Percentiles rank a stretch among this genome's conserved stretches.
Evolutionary conservation across 2,329 filamentous ascomycete genomes (phyloP).

Genomic region (Epicoccum sorghinum): DNA sequence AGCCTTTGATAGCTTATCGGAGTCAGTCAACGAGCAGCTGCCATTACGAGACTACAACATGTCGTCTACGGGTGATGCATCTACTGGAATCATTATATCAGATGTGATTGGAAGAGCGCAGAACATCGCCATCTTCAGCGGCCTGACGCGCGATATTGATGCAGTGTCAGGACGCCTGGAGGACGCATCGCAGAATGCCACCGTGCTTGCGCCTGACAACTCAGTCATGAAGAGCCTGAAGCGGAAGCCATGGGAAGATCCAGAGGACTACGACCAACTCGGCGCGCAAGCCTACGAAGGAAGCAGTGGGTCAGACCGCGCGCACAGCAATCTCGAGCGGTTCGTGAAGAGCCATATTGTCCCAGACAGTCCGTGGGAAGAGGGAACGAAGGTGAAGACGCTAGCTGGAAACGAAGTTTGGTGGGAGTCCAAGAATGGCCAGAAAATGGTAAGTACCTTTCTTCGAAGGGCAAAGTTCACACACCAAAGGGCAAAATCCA

Average conservation of each 20-base stretch:
- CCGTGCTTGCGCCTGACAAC: slow-evolving; percentile 87
- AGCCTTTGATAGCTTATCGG: slow-evolving; percentile 38
- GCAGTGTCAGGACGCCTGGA: slow-evolving; percentile 72
- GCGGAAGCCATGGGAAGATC: slow-evolving; percentile 84
- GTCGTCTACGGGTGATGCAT: slow-evolving; percentile 38
- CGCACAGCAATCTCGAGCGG: slow-evolving; percentile 73
- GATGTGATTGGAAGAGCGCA: slow-evolving; percentile 84
- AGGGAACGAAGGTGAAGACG: slow-evolving; percentile 69
- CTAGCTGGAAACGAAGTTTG: slow-evolving; percentile 74
- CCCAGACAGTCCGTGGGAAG: slow-evolving; percentile 74
- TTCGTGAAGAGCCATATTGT: slow-evolving; percentile 91
- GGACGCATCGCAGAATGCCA: slow-evolving; percentile 71
- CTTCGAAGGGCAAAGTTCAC: neutral
- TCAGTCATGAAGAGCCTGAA: slow-evolving; percentile 77
- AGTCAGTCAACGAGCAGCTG: slow-evolving; percentile 39
- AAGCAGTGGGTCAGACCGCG: slow-evolving; percentile 73
- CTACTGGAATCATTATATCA: slow-evolving; percentile 68
- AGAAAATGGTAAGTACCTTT: slow-evolving; percentile 64
- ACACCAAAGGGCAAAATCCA: neutral
- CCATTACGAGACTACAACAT: slow-evolving; percentile 39
- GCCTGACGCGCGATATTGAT: slow-evolving; percentile 77
- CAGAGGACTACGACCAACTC: slow-evolving; percentile 70
- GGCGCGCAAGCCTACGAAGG: slow-evolving; percentile 79
- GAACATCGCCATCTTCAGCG: slow-evolving; percentile 81
- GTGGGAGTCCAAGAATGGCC: slow-evolving; percentile 78